These are phyloP conservation scores for Alternaria sp. DNA, from an alignment of 2,329 filamentous ascomycete species.

Conservation along the genomic window DNA sequence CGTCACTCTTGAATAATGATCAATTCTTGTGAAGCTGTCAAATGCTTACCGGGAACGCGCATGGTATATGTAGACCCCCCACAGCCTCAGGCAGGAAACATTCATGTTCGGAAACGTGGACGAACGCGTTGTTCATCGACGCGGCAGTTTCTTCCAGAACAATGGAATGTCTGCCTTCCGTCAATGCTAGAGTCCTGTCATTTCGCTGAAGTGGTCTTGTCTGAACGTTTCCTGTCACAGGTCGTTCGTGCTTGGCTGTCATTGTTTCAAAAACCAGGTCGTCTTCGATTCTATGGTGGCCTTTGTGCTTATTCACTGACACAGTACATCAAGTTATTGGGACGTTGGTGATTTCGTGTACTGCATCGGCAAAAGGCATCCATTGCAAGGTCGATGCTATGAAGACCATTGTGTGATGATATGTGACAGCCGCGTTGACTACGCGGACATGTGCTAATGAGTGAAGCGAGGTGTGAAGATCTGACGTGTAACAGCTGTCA, in stretches of 20 bases:
- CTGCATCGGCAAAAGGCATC: neutral
- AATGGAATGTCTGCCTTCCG: neutral
- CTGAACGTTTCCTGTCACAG: slow-evolving; percentile 2
- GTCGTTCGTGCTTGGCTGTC: neutral
- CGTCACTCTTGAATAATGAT: neutral
- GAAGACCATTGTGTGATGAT: neutral
- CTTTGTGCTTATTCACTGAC: neutral
- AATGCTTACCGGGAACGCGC: neutral
- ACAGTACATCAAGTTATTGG: neutral
- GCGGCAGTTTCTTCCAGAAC: neutral
- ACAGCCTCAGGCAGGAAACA: neutral
- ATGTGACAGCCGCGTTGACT: too few relatives aligned
- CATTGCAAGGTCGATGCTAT: neutral
- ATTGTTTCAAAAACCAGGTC: neutral
- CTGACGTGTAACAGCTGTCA: slow-evolving; percentile 2
- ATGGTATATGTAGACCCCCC: neutral
- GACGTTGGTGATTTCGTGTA: too few relatives aligned
- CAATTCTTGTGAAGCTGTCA: neutral
- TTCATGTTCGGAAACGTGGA: neutral
- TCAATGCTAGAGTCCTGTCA: neutral
- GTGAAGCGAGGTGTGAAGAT: neutral
- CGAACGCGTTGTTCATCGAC: neutral
- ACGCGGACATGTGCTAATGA: neutral
- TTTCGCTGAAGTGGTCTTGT: neutral
- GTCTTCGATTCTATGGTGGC: neutral